phyloP scores from a whole-genome alignment of 306 rosid species.

The Prunus mongolica region DNA sequence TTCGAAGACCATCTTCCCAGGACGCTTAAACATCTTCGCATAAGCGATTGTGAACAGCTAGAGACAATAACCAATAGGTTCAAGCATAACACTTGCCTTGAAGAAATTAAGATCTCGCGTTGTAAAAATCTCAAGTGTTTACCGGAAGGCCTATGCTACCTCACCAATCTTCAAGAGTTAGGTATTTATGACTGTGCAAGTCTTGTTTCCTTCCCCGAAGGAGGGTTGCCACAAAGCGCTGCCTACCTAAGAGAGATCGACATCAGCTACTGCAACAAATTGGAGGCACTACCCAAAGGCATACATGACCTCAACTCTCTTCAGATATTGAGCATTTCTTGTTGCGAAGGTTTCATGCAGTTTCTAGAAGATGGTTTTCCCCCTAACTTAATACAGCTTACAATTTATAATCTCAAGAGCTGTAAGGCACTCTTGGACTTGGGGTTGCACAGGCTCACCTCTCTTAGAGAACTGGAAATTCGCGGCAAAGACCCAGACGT shows the following conservation, averaged over 20 bases:
- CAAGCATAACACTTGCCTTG: slow-evolving; percentile 7
- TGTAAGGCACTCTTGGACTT: slow-evolving; percentile 1
- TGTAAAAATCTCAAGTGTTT: not conserved
- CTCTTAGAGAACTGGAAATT: not conserved
- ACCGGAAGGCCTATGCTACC: not conserved
- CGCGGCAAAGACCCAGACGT: not conserved
- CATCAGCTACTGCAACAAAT: not conserved
- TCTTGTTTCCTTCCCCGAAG: slow-evolving; percentile 13
- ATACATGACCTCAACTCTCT: slow-evolving; percentile 10
- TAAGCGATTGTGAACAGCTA: not conserved
- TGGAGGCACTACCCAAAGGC: not conserved
- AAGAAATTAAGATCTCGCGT: not conserved
- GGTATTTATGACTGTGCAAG: not conserved
- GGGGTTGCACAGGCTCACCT: slow-evolving; percentile 9
- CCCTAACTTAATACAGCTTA: not conserved
- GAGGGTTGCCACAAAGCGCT: not conserved
- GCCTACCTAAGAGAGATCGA: not conserved
- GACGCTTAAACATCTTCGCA: not conserved
- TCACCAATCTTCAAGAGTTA: not conserved
- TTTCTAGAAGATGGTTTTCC: not conserved
- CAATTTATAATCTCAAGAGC: not conserved
- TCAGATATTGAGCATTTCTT: not conserved
- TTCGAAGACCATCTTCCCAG: not conserved
- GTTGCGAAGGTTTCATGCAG: not conserved
- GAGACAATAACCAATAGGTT: not conserved